phyloP scores from a whole-genome alignment of 352 stramenopile species.

The Phytopythium aichiense region DNA sequence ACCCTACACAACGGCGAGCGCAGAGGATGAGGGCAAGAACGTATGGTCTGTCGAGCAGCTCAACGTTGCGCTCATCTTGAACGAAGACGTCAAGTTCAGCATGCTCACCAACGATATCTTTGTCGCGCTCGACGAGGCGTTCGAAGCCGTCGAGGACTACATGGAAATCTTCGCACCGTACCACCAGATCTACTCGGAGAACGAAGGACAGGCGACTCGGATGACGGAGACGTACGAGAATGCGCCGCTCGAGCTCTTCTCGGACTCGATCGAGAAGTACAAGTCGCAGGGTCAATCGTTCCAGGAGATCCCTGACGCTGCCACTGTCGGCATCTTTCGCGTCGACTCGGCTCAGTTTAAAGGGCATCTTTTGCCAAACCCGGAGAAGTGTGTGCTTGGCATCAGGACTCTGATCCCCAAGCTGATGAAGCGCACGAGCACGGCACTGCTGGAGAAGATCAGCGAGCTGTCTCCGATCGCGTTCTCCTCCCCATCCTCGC shows the following conservation, averaged over 20 bases:
- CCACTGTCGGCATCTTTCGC: conserved; percentile 90
- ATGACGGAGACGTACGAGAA: conserved; percentile 69
- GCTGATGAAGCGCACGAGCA: conserved; percentile 87
- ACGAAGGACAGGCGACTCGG: conserved; percentile 64
- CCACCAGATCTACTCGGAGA: conserved; percentile 82
- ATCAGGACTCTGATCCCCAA: conserved; percentile 83
- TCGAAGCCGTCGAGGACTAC: conserved; percentile 84
- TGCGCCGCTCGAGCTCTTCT: conserved; percentile 74
- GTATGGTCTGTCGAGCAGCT: conserved; percentile 75
- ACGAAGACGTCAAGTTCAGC: conserved; percentile 80
- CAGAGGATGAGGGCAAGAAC: conserved; percentile 81
- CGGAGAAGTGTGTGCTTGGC: conserved; percentile 80
- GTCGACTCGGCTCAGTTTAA: conserved; percentile 91
- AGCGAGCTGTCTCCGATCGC: conserved; percentile 78
- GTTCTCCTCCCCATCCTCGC: conserved; percentile 65
- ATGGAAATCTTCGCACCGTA: conserved; percentile 88
- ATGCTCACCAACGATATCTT: conserved; percentile 86
- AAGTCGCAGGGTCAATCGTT: conserved; percentile 76
- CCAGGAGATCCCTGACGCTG: conserved; percentile 73
- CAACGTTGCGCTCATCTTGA: conserved; percentile 78
- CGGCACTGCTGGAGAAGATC: conserved; percentile 77
- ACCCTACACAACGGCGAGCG: conserved; percentile 74
- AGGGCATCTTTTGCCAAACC: conserved; percentile 81
- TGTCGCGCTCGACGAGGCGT: conserved; percentile 70
- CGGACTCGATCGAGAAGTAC: conserved; percentile 82